Conservation (phyloP, 2,329 filamentous ascomycete species). For the Paraconiothyrium brasiliense region DNA sequence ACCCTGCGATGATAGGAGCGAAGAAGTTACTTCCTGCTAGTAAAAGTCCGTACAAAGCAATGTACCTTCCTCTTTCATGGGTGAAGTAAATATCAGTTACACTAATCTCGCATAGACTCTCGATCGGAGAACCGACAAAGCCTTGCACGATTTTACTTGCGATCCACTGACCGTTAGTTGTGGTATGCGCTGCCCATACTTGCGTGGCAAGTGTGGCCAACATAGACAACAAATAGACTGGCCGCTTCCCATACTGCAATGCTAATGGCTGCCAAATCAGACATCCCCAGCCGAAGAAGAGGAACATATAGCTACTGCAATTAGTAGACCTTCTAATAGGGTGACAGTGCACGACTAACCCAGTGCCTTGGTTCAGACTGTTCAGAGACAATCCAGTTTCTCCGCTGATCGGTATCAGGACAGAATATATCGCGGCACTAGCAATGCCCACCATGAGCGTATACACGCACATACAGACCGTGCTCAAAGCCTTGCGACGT, state of each 20-base stretch:
- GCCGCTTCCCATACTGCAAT: constrained; percentile 61
- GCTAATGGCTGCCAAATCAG: constrained; percentile 64
- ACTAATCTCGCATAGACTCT: constrained; percentile 59
- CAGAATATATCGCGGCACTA: constrained; percentile 60
- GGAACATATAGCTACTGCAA: constrained; percentile 55
- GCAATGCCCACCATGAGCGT: constrained; percentile 61
- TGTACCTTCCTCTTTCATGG: constrained; percentile 44
- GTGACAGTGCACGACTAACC: constrained; percentile 29
- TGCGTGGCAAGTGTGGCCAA: constrained; percentile 51
- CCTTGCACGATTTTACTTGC: constrained; percentile 59
- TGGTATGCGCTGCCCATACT: constrained; percentile 49
- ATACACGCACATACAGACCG: constrained; percentile 56
- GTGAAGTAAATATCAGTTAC: constrained; percentile 54
- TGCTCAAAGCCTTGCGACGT: constrained; percentile 33
- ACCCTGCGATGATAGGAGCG: constrained; percentile 48
- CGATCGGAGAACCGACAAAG: constrained; percentile 59
- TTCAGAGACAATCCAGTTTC: constrained; percentile 58
- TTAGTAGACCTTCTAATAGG: background rate
- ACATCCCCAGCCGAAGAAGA: constrained; percentile 62
- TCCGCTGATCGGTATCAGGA: constrained; percentile 58
- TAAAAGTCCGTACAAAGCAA: constrained; percentile 45
- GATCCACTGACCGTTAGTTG: constrained; percentile 58
- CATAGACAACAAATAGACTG: constrained; percentile 57
- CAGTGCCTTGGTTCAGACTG: constrained; percentile 60
- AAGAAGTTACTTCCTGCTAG: constrained; percentile 49